Base-by-base conservation (phyloP, 1,284 basidiomycete species). In the Thelephora terrestris region DNA sequence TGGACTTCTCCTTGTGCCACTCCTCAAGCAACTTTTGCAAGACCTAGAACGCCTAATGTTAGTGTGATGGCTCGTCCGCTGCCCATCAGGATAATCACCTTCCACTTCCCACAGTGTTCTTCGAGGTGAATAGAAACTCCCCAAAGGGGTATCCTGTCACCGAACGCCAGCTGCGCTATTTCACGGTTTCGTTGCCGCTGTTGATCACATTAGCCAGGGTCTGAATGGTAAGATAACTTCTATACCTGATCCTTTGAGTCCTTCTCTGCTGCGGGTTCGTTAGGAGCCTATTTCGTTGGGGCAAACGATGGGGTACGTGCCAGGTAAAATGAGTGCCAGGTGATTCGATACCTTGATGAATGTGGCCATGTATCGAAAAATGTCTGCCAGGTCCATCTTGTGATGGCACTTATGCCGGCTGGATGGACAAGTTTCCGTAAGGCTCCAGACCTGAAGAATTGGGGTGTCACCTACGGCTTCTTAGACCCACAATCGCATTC, bases 271-370 rank as follows among this genome's bases (percentile, higher is more conserved):
- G 29, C 17, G 1, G 21, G 27, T 52, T 23, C 29, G 48, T 35
- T 34, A 5, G 34, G 7, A 40, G 43, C 12, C 20, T 10, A 12
- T 43, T 24, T 17, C 2, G n/a, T 25, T 24, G 21, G 38, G 20
- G 32, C 39, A 25, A 7, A 43, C 47, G 24, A 20, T 36, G 37
- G 10, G 21, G 37, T 7, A 57, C 52, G 55, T 47, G 80, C 88
- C 74, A 44, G 91, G 90, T 25, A 91, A 71, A 39, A 93, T 85
- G 21, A 94, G 63, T 0, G 78, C 85, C 18, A 92, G 71, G 58
- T 93, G 91, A 57, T 94, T 94, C 5, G 88, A 86, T 7, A 91
- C 71, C 62, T 91, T 89, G 62, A 90, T 84, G 47, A 93, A 67
- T 14, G 89, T 71, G 2, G 80, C 79, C 67, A 88, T 83, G 58